Conservation (phyloP, 768 basidiomycete genomes). For the Mycena amicta region DNA sequence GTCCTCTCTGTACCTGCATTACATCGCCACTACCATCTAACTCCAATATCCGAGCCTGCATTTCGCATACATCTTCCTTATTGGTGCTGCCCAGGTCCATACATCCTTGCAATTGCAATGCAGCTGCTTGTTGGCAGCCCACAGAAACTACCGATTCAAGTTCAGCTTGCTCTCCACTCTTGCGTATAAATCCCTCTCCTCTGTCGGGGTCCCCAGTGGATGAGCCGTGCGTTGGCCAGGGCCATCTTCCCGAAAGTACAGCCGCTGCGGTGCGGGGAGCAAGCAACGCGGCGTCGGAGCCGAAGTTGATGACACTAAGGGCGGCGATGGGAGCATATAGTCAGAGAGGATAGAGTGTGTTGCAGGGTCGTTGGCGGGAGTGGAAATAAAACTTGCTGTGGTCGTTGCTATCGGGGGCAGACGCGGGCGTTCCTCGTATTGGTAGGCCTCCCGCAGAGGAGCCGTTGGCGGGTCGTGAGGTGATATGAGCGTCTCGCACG, state of each 20-base stretch:
- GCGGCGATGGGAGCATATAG: constrained; percentile 16
- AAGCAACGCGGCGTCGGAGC: constrained; percentile 17
- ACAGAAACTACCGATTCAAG: background rate
- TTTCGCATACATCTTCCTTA: background rate
- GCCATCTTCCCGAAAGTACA: constrained; percentile 9
- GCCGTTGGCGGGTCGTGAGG: no score
- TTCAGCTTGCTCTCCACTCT: constrained; percentile 12
- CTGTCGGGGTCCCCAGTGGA: constrained; percentile 8
- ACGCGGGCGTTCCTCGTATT: constrained; percentile 7
- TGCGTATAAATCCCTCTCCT: constrained; percentile 9
- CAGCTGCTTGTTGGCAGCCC: no score
- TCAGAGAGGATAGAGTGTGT: constrained; percentile 12
- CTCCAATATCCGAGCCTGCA: background rate
- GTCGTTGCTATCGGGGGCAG: constrained; percentile 14
- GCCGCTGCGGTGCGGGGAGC: constrained; percentile 19
- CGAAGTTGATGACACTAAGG: constrained; percentile 3
- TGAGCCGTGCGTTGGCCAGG: background rate
- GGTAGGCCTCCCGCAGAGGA: no score
- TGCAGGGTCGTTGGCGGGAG: background rate
- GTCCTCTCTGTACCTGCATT: background rate
- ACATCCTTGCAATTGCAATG: no score
- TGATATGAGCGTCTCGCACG: no score
- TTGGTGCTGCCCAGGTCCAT: no score
- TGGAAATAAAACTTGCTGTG: no score
- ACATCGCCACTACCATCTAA: background rate